These are phyloP conservation scores for Coprinopsis sp. DNA, from an alignment of 768 basidiomycete genomes.

Conservation along the genomic window DNA sequence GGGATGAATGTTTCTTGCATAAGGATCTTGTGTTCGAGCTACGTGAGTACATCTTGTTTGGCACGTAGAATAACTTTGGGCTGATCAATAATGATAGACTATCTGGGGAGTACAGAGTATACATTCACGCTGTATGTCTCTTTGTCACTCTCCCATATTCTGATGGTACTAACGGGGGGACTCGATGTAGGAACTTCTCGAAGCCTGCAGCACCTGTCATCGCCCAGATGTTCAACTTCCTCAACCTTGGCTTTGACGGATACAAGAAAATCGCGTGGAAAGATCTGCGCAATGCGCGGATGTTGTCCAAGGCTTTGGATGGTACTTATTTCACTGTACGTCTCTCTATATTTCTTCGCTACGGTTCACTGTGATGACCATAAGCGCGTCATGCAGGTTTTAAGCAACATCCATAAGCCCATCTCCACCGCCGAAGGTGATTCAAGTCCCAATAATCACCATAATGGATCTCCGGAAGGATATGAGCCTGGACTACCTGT, in stretches of 20 bases:
- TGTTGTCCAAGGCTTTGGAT: slow-evolving; percentile 55
- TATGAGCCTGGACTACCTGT: slow-evolving; percentile 57
- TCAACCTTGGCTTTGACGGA: slow-evolving; percentile 54
- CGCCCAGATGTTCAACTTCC: slow-evolving; percentile 57
- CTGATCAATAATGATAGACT: slow-evolving; percentile 28
- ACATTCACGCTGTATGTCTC: slow-evolving; percentile 45
- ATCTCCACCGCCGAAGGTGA: slow-evolving; percentile 15
- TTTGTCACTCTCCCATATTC: neutral
- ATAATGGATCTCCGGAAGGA: slow-evolving; percentile 37
- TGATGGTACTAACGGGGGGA: neutral
- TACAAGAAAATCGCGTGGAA: slow-evolving; percentile 41
- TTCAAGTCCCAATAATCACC: slow-evolving; percentile 16
- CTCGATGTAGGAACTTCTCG: slow-evolving; percentile 42
- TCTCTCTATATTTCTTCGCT: neutral
- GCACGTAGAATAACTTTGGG: neutral
- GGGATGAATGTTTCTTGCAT: slow-evolving; percentile 51
- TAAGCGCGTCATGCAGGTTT: slow-evolving; percentile 29
- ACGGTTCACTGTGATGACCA: neutral
- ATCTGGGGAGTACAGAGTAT: slow-evolving; percentile 56
- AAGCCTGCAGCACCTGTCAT: slow-evolving; percentile 56
- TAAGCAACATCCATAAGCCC: slow-evolving; percentile 48
- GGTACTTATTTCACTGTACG: slow-evolving; percentile 44
- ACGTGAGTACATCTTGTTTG: slow-evolving; percentile 31
- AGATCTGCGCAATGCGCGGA: slow-evolving; percentile 51
- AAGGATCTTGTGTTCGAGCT: slow-evolving; percentile 64